Conservation (phyloP, 2,329 filamentous ascomycete species). For the Bretziella fagacearum region DNA sequence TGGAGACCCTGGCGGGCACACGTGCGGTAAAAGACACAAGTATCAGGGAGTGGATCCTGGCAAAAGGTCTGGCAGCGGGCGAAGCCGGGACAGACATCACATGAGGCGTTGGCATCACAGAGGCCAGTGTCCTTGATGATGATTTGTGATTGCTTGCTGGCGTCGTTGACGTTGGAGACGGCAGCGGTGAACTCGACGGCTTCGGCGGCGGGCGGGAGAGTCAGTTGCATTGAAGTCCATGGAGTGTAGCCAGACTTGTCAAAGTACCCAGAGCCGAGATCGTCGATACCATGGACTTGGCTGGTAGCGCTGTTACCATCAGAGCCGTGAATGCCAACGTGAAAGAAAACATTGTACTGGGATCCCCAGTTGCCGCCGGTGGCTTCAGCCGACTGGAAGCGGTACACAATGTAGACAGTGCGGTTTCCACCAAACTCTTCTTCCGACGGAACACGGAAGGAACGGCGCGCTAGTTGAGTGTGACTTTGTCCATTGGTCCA, state of each 20-base stretch:
- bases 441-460: background rate
- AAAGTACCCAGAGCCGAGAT: constrained; percentile 11
- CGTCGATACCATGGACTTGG: constrained; percentile 5
- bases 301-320: background rate
- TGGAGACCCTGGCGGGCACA: constrained; percentile 7
- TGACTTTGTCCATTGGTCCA: background rate
- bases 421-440: background rate
- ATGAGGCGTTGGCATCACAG: constrained; percentile 5
- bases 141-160: constrained; percentile 6
- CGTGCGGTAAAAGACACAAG: constrained; percentile 10
- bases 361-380: background rate
- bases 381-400: constrained; percentile 6
- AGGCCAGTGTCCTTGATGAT: constrained; percentile 8
- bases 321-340: constrained; percentile 1
- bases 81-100: constrained; percentile 9
- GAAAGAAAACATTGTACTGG: constrained; percentile 9
- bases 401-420: constrained; percentile 9
- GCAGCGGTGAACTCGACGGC: constrained; percentile 3
- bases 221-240: constrained; percentile 8
- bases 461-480: background rate
- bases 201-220: background rate
- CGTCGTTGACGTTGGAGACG: constrained; percentile 4
- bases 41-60: background rate
- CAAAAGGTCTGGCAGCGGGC: constrained; percentile 11
- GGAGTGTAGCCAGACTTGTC: constrained; percentile 9